Evolutionary conservation across 768 basidiomycete species (phyloP), one percentile per base, ranked within the genome.

Genomic region (Mycena metata): DNA sequence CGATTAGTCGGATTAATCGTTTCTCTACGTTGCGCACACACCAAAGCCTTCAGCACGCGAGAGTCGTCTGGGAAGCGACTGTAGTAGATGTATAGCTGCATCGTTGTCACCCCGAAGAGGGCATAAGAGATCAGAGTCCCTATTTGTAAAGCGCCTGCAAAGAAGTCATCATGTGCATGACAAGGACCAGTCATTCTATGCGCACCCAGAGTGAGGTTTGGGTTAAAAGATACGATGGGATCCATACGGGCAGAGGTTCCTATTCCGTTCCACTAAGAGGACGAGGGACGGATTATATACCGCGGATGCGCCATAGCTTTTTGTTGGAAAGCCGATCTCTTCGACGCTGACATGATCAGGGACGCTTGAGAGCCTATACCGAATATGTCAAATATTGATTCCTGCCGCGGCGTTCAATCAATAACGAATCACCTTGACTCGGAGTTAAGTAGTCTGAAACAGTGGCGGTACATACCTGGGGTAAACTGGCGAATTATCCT

Each of bases 81-180:
- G 41, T 35, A 57, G 23, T 64, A 64, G 39, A 64, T 65, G 30
- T 65, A 57, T 8, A n/a, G 8, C 55, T 65, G 64, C n/a, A 21
- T 46, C 7, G 39, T 64, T 19, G 41, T 43, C 36, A 56, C 54
- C 39, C 63, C 63, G 42, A 64, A 64, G n/a, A 64, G 55, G 30
- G 42, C 45, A 41, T 33, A 43, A 24, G 64, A 65, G 5, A 65
- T 21, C 9, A 65, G 33, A 23, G 24, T 35, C 23, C 51, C 51
- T 23, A 51, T 36, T n/a, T n/a, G n/a, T n/a, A n/a, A n/a, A n/a
- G n/a, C n/a, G n/a, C n/a, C n/a, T n/a, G n/a, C 23, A 55, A 42
- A 35, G 47, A 21, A 49, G 62, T n/a, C n/a, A 12, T 49, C 35
- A n/a, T n/a, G n/a, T n/a, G 43, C 13, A 24, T 24, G 51, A 16